Conservation (phyloP, 2,329 filamentous ascomycete genomes). For the Calycina marina region DNA sequence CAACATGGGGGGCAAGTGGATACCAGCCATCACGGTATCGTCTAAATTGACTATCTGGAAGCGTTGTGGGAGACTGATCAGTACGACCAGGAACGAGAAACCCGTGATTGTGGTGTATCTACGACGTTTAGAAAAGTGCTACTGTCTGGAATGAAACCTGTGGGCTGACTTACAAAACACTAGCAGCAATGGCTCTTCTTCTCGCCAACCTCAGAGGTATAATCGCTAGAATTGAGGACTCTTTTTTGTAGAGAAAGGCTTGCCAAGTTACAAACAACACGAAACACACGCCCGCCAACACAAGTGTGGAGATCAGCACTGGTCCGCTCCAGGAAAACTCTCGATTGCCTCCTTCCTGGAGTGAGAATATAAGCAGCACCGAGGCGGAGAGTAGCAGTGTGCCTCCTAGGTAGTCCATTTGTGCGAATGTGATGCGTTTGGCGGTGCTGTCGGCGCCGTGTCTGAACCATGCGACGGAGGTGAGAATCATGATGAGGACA, state of each 20-base stretch:
- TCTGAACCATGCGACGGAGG: not conserved
- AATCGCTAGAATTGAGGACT: no score
- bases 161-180: no score
- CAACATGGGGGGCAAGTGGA: slow-evolving; percentile 21
- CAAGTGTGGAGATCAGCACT: no score
- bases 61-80: slow-evolving; percentile 40
- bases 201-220: no score
- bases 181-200: no score
- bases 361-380: not conserved
- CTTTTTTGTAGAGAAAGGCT: no score
- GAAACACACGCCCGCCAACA: no score
- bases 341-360: not conserved
- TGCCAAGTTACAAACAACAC: no score
- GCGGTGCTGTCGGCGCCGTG: not conserved
- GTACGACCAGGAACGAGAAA: slow-evolving; percentile 39
- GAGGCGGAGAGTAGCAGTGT: not conserved
- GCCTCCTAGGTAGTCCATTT: not conserved
- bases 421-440: not conserved
- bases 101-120: no score
- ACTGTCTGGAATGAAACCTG: no score
- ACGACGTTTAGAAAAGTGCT: no score
- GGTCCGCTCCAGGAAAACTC: not conserved
- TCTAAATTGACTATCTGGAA: slow-evolving; percentile 43
- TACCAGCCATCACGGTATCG: slow-evolving; percentile 35
- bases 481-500: not conserved